Evolutionary conservation across 1,284 basidiomycete species (phyloP).

Genomic region (Ceratobasidium theobromae): DNA sequence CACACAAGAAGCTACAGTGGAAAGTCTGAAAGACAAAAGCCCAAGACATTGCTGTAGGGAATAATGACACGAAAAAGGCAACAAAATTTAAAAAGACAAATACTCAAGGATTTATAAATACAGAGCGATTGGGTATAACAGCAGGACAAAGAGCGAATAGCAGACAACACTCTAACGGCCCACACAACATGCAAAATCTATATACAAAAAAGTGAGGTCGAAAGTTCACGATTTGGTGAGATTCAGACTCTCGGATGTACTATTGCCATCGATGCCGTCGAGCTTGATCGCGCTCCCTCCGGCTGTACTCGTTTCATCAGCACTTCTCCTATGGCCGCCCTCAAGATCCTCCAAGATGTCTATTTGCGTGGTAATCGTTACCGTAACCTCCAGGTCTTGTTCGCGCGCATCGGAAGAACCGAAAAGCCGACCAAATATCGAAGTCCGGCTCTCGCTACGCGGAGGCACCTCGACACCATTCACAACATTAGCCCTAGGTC

Average conservation of each 20-base stretch:
- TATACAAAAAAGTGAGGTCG: background rate
- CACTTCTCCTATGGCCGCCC: background rate
- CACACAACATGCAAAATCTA: background rate
- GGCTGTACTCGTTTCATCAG: background rate
- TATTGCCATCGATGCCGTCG: background rate
- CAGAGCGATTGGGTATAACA: too few species aligned
- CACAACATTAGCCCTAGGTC: background rate
- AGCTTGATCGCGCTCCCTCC: background rate
- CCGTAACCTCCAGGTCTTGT: conserved; percentile 19
- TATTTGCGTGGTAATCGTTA: conserved; percentile 21
- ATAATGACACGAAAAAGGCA: too few species aligned
- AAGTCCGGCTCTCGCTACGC: background rate
- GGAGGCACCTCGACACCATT: background rate
- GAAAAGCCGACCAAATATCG: conserved; percentile 14
- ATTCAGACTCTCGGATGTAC: background rate
- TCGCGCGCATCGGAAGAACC: background rate
- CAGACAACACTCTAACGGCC: background rate
- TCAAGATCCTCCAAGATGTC: background rate
- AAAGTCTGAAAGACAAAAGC: background rate
- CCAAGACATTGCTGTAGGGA: too few species aligned
- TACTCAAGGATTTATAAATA: too few species aligned
- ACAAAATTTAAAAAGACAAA: too few species aligned
- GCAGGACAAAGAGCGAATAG: background rate
- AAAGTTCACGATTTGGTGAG: background rate
- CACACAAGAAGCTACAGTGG: background rate